Evolutionary conservation across 148 eudicot genomes (phyloP).

Genomic region (Rheum nobile): DNA sequence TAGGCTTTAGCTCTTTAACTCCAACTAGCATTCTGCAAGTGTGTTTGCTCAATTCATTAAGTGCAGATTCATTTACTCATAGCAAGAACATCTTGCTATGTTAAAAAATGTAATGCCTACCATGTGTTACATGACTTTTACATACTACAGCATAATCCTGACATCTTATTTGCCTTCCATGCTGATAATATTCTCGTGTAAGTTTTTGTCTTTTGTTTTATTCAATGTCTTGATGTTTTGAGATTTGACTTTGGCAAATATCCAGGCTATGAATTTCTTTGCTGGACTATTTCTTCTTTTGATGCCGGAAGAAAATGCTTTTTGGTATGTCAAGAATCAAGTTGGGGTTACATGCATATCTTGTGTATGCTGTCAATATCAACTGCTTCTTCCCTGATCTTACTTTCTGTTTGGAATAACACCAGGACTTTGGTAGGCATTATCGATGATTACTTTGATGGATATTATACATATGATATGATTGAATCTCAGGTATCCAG

Average conservation of each 20-base stretch:
- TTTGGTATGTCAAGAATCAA: constrained; percentile 52
- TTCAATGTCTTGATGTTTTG: background rate
- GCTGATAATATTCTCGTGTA: background rate
- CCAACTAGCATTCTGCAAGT: background rate
- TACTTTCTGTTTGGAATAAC: constrained; percentile 9
- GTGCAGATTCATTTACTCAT: background rate
- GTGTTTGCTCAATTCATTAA: background rate
- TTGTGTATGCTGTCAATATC: background rate
- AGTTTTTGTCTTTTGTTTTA: background rate
- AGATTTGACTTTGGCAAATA: background rate
- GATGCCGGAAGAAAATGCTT: constrained; percentile 99
- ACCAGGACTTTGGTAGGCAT: constrained; percentile 79
- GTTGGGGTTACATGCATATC: background rate
- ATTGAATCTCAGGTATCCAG: constrained; percentile 78
- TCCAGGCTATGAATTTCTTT: constrained; percentile 98
- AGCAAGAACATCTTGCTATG: background rate
- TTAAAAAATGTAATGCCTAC: background rate
- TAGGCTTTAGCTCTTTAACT: background rate
- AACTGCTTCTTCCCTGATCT: background rate
- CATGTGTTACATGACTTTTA: background rate
- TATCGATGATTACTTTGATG: constrained; percentile 81
- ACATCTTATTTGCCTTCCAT: background rate
- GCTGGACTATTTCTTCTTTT: constrained; percentile 82
- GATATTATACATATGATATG: constrained; percentile 83
- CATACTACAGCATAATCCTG: background rate